Percentiles rank a stretch among this genome's conserved stretches.
phyloP scores from a whole-genome alignment of 1,284 basidiomycete species.

The Serendipita sp. region DNA sequence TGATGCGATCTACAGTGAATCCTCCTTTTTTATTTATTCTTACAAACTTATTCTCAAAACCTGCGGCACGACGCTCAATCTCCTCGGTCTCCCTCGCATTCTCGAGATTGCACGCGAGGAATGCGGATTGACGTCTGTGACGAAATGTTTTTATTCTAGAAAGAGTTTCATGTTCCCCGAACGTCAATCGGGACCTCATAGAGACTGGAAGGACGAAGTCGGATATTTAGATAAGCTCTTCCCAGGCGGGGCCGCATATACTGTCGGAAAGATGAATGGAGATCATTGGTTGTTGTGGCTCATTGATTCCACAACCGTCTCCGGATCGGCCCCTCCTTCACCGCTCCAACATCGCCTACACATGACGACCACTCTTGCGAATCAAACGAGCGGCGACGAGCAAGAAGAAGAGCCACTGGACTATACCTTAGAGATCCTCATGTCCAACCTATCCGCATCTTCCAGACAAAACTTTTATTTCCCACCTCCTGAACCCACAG shows the following conservation, averaged over 20 bases:
- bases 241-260: conserved; percentile 78
- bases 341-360: conserved; percentile 16
- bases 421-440: conserved; percentile 96
- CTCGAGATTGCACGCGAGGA: conserved; percentile 76
- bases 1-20: conserved; percentile 56
- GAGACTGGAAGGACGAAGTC: conserved; percentile 90
- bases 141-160: conserved; percentile 92
- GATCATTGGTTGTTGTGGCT: conserved; percentile 98
- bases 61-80: conserved; percentile 95
- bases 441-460: conserved; percentile 78
- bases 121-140: conserved; percentile 60
- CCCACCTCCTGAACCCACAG: conserved; percentile 22
- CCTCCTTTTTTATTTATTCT: conserved; percentile 89
- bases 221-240: conserved; percentile 85
- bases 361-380: conserved; percentile 11
- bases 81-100: conserved; percentile 85
- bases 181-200: conserved; percentile 84
- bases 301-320: conserved; percentile 40
- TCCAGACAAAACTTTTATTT: conserved; percentile 74
- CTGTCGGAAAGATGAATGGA: conserved; percentile 94
- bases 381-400: conserved; percentile 10
- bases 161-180: conserved; percentile 99
- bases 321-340: conserved; percentile 22
- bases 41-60: conserved; percentile 98
- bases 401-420: conserved; percentile 30